These are phyloP conservation scores for Phytophthora tubulina DNA, from an alignment of 352 stramenopile species.

Conservation along the genomic window DNA sequence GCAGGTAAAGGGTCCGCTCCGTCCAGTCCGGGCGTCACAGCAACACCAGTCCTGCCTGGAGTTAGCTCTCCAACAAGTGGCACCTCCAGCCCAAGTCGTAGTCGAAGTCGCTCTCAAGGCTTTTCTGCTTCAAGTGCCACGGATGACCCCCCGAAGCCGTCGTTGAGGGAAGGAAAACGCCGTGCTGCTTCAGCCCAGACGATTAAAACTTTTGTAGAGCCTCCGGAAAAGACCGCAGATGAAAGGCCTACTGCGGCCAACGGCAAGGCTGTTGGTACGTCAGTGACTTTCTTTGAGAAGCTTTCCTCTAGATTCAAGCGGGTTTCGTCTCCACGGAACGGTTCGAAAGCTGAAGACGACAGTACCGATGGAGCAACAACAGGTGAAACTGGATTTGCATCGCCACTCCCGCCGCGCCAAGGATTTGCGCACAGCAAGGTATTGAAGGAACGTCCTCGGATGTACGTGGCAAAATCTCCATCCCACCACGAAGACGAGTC, in stretches of 20 bases:
- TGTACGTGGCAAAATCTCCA: conserved; percentile 79
- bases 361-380: conserved; percentile 21
- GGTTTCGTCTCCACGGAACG: conserved; percentile 58
- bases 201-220: conserved; percentile 41
- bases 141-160: conserved; percentile 34
- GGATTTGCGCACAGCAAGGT: conserved; percentile 50
- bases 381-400: conserved; percentile 35
- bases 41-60: not conserved
- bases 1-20: conserved; percentile 28
- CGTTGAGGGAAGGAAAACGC: conserved; percentile 45
- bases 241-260: conserved; percentile 41
- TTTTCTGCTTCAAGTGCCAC: conserved; percentile 48
- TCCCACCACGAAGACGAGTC: conserved; percentile 84
- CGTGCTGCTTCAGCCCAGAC: conserved; percentile 45
- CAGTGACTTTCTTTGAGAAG: conserved; percentile 88
- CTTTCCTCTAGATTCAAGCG: conserved; percentile 87
- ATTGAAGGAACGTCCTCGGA: conserved; percentile 70
- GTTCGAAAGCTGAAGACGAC: conserved; percentile 35
- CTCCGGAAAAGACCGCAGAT: conserved; percentile 39
- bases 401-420: conserved; percentile 35
- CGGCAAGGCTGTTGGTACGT: conserved; percentile 47
- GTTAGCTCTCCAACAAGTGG: conserved; percentile 24
- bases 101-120: conserved; percentile 35
- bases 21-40: conserved; percentile 22
- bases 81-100: conserved; percentile 35